Evolutionary conservation across 192 early-diverging fungal genomes (phyloP).

Genomic region (Diversispora eburnea): DNA sequence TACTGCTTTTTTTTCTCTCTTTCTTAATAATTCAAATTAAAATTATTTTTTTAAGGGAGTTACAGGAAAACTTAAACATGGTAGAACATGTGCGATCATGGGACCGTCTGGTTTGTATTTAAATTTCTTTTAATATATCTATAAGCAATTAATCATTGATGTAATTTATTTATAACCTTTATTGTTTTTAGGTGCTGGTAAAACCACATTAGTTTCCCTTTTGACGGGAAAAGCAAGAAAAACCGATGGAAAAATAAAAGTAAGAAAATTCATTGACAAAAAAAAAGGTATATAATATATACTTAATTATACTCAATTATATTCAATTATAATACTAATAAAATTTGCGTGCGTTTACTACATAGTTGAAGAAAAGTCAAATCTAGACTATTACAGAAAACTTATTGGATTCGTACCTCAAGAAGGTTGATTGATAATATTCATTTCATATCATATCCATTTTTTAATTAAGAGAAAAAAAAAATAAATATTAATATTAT

Average conservation of each 20-base stretch:
- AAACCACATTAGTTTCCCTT: slow-evolving; percentile 60
- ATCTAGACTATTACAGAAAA: slow-evolving; percentile 59
- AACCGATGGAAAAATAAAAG: slow-evolving; percentile 47
- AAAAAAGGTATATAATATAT: slow-evolving; percentile 11
- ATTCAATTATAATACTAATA: not conserved
- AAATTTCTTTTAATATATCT: not conserved
- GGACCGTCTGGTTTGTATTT: slow-evolving; percentile 38
- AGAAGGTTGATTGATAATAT: slow-evolving; percentile 28
- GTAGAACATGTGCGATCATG: slow-evolving; percentile 59
- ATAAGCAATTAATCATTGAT: not conserved
- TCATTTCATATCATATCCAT: not conserved
- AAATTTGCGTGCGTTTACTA: not conserved
- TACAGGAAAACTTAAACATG: slow-evolving; percentile 49
- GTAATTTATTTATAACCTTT: not conserved
- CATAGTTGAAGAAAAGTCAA: slow-evolving; percentile 51
- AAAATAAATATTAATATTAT: not conserved
- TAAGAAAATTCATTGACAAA: no score
- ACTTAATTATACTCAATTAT: not conserved
- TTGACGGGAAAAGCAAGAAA: slow-evolving; percentile 61
- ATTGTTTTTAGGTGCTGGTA: slow-evolving; percentile 42
- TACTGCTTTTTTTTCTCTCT: not conserved
- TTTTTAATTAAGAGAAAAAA: no score
- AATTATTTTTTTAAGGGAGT: slow-evolving; percentile 42
- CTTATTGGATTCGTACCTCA: no score
- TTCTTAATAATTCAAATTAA: not conserved